Evolutionary conservation across 768 basidiomycete species (phyloP), one percentile per base, ranked within the genome.

Genomic region (Leccinum uliginosum): DNA sequence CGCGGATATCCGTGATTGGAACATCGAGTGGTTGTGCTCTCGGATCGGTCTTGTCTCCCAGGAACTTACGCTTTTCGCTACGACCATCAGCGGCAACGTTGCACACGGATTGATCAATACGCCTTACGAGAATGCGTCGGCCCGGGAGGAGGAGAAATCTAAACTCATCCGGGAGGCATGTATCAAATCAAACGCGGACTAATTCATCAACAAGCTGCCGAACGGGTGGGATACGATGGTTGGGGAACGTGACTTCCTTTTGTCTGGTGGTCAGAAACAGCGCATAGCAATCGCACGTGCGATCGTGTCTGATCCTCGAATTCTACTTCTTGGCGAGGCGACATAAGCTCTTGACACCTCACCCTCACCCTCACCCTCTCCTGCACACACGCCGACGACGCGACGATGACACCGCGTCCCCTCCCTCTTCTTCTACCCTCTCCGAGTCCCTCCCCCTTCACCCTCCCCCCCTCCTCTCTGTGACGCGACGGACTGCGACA

Each of bases 11-110:
- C 85, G 80, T 68, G 78, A 85, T 6, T 78, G 94, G 49, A 93
- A 94, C 65, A 65, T 94, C 56, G 87, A 83, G 60, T 95, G 92
- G 93, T 71, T 95, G 48, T 85, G 93, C 45, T 82, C 83, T 10
- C 91, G 93, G 68, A 91, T 95, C 53, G 92, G 92, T 51, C 80
- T 95, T 1, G 93, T 95, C 1, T 88, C 87, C 1, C 92, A 95
- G 69, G 93, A 95, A 68, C 93, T 92, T 1, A 86, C 82, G 0
- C 78, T 95, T 1, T 95, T 94, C 70, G 88, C 88, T 4, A 92
- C 90, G 1, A 85, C 90, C 0, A 91, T 95, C 71, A 80, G 76
- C 63, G 83, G 80, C 44, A 94, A 95, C 61, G 89, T 95, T 56
- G 86, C 84, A 3, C 88, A 93, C 59, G 93, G 93, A 62, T 79